Evolutionary conservation across 495 filamentous ascomycete genomes (phyloP).

Genomic region (Immersiella caudata): DNA sequence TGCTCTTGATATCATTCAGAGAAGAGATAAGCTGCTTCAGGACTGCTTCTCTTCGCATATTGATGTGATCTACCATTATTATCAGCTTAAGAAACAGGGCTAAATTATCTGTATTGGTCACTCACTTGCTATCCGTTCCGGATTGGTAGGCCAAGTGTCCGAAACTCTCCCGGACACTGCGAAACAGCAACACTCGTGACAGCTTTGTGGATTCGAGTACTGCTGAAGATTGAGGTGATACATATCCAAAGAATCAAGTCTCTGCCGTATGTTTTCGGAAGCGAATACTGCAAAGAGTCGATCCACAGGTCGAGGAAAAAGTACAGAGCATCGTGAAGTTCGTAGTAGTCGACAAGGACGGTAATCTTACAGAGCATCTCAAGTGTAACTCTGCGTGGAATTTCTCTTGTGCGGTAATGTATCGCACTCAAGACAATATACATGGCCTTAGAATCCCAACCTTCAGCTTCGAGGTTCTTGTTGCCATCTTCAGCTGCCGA

Average conservation of each 20-base stretch:
- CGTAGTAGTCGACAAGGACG: conserved; percentile 53
- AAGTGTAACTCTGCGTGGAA: conserved; percentile 30
- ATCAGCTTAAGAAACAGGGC: not conserved
- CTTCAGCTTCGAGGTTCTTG: not conserved
- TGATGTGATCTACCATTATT: conserved; percentile 9
- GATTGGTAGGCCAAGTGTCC: conserved; percentile 22
- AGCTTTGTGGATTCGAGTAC: not conserved
- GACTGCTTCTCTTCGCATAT: conserved; percentile 4
- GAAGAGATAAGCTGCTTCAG: conserved; percentile 7
- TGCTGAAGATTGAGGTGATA: conserved; percentile 17
- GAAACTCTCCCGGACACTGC: conserved; percentile 15
- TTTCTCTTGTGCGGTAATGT: not conserved
- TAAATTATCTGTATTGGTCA: not conserved
- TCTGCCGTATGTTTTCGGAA: conserved; percentile 16
- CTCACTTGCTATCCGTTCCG: conserved; percentile 14
- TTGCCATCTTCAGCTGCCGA: not conserved
- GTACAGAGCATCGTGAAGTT: conserved; percentile 41
- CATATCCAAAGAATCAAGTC: conserved; percentile 34
- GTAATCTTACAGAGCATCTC: conserved; percentile 51
- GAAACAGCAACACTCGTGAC: conserved; percentile 16
- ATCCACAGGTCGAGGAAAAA: conserved; percentile 45
- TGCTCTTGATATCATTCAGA: conserved; percentile 2
- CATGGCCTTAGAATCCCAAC: conserved; percentile 2
- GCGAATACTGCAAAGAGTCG: conserved; percentile 26
- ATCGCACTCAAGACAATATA: not conserved